Evolutionary conservation across 2,329 filamentous ascomycete species (phyloP).

Genomic region (Aspergillus phoenicis): DNA sequence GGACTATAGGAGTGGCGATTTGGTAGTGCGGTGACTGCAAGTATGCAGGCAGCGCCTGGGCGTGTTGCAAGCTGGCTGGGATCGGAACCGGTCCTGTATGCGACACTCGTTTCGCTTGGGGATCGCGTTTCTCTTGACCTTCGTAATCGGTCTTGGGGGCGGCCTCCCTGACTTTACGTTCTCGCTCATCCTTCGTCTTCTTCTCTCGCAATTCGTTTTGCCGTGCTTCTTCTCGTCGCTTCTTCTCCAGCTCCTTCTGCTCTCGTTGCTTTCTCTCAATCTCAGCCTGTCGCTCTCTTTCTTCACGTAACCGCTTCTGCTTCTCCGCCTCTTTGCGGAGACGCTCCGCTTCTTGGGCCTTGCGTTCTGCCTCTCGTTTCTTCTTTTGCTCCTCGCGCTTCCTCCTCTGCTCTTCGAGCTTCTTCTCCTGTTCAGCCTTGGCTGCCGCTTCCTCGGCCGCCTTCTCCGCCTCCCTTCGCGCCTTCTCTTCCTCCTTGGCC

Average conservation of each 20-base stretch:
- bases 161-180: constrained; percentile 50
- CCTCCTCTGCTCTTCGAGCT: constrained; percentile 74
- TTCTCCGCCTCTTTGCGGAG: constrained; percentile 83
- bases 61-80: constrained; percentile 55
- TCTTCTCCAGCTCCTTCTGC: constrained; percentile 79
- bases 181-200: constrained; percentile 64
- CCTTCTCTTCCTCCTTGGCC: constrained; percentile 86
- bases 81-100: constrained; percentile 58
- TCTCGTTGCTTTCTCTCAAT: constrained; percentile 81
- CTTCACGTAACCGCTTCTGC: constrained; percentile 75
- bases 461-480: constrained; percentile 83
- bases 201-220: constrained; percentile 73
- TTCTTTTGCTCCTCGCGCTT: constrained; percentile 88
- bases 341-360: constrained; percentile 86
- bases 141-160: constrained; percentile 49
- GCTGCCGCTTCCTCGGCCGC: constrained; percentile 80
- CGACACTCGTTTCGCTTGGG: constrained; percentile 58
- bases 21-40: constrained; percentile 78
- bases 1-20: constrained; percentile 76
- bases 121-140: constrained; percentile 50
- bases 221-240: constrained; percentile 68
- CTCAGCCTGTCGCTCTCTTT: constrained; percentile 82
- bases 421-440: constrained; percentile 74
- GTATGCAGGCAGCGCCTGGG: constrained; percentile 52
- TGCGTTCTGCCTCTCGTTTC: constrained; percentile 88